A percentile compares a stretch with the other conserved stretches of the same genome.
phyloP scores from a whole-genome alignment of 2,329 filamentous ascomycete genomes.

The Hypoxylon sp. region DNA sequence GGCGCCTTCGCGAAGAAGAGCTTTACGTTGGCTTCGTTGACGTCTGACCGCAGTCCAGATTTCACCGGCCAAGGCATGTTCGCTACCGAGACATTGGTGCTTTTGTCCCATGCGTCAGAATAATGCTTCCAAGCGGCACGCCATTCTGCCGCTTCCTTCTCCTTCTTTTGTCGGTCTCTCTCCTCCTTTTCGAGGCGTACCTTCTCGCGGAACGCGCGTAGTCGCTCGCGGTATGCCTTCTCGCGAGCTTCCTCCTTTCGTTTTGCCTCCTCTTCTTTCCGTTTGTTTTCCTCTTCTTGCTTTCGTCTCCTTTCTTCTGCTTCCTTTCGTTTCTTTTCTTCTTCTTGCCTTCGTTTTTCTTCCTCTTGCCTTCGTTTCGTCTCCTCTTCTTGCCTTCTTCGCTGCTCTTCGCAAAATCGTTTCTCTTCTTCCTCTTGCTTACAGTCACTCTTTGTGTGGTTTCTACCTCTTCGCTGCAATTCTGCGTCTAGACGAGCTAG shows the following conservation, averaged over 20 bases:
- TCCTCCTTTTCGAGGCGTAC: conserved; percentile 20
- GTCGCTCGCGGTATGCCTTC: conserved; percentile 20
- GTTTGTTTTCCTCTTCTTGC: conserved; percentile 18
- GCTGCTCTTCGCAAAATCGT: neutral
- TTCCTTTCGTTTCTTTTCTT: conserved; percentile 5
- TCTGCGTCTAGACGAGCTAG: conserved; percentile 12
- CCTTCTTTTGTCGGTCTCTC: conserved; percentile 22
- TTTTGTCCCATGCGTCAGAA: conserved; percentile 25
- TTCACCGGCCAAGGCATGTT: conserved; percentile 41
- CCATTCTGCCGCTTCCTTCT: conserved; percentile 36
- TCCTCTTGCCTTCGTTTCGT: conserved; percentile 4
- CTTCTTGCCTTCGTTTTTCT: neutral
- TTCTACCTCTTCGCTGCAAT: conserved; percentile 2
- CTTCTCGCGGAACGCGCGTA: conserved; percentile 21
- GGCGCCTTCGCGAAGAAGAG: conserved; percentile 40
- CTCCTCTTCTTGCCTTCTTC: neutral
- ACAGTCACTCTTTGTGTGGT: neutral
- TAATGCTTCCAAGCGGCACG: conserved; percentile 31
- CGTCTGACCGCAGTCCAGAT: conserved; percentile 35
- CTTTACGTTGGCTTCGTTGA: conserved; percentile 35
- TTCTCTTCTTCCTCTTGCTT: conserved; percentile 8
- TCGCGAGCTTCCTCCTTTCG: conserved; percentile 25
- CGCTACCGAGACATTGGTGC: neutral
- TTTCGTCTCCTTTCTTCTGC: conserved; percentile 9
- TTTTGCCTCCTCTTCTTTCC: conserved; percentile 13